phyloP scores from a whole-genome alignment of 352 stramenopile genomes.

The Phytophthora macrochlamydospora region DNA sequence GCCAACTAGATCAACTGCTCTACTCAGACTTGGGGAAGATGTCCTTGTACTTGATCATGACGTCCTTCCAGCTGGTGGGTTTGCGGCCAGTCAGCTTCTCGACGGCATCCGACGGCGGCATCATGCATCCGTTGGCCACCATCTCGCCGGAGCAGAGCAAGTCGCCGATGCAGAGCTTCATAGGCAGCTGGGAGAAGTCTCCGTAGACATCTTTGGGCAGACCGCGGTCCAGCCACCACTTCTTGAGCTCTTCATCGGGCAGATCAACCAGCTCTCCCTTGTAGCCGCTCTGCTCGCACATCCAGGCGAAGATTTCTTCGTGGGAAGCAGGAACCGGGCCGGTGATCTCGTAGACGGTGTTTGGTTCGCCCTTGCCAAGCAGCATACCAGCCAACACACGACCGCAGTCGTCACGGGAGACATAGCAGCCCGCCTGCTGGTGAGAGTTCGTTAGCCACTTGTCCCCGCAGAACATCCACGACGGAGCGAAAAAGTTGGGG shows the following conservation, averaged over 20 bases:
- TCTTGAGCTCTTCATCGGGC: conserved; percentile 11
- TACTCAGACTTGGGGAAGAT: too few relatives aligned
- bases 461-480: conserved; percentile 16
- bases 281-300: conserved; percentile 11
- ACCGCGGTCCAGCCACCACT: conserved; percentile 12
- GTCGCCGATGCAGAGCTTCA: conserved; percentile 15
- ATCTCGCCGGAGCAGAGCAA: conserved; percentile 13
- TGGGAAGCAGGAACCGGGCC: conserved; percentile 1
- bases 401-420: conserved; percentile 10
- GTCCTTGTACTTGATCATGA: conserved; percentile 5
- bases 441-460: conserved; percentile 13
- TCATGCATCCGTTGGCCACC: conserved; percentile 7
- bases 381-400: conserved; percentile 6
- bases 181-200: conserved; percentile 3
- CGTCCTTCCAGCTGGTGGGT: conserved; percentile 4
- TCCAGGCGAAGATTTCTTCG: conserved; percentile 8
- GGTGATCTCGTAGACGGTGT: conserved; percentile 10
- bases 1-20: too few relatives aligned
- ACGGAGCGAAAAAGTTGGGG: conserved; percentile 7
- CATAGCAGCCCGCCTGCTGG: neutral
- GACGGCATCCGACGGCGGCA: conserved; percentile 4
- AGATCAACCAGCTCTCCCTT: conserved; percentile 10
- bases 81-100: conserved; percentile 17
- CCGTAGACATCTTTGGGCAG: neutral
- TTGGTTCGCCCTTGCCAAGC: conserved; percentile 7